Evolutionary conservation across 345 rosid genomes (phyloP).

Genomic region (Boechera stricta): DNA sequence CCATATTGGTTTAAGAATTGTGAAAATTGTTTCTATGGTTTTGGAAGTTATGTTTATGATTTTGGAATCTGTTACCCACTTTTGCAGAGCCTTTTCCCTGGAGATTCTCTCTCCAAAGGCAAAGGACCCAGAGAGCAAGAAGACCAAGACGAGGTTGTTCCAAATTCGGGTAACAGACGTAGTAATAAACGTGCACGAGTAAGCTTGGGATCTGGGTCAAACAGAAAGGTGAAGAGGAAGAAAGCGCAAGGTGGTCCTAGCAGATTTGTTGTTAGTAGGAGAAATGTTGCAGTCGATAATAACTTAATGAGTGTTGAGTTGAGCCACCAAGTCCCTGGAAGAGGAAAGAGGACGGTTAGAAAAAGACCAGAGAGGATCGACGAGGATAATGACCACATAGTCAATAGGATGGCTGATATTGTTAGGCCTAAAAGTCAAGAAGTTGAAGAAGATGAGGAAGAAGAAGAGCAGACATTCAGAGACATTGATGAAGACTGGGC

Average conservation of each 20-base stretch:
- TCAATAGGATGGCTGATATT: conserved; percentile 39
- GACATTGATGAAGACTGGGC: conserved; percentile 45
- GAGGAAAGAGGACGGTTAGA: conserved; percentile 86
- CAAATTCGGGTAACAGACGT: conserved; percentile 50
- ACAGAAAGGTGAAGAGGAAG: conserved; percentile 58
- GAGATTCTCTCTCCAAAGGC: conserved; percentile 51
- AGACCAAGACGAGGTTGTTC: conserved; percentile 50
- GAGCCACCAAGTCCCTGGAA: conserved; percentile 57
- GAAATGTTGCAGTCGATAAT: conserved; percentile 47
- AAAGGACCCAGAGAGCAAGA: conserved; percentile 57
- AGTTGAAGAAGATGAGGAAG: conserved; percentile 41
- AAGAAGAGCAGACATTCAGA: conserved; percentile 41
- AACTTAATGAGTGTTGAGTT: conserved; percentile 58
- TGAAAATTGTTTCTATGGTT: conserved; percentile 10
- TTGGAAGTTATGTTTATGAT: neutral
- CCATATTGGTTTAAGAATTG: conserved; percentile 17
- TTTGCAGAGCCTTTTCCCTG: conserved; percentile 67
- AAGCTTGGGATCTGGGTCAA: conserved; percentile 58
- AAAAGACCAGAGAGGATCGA: conserved; percentile 71
- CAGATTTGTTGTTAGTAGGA: conserved; percentile 48
- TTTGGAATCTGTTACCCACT: conserved; percentile 26
- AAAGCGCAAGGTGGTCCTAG: conserved; percentile 49
- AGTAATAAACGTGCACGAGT: conserved; percentile 69
- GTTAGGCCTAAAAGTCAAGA: conserved; percentile 39
- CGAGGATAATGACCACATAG: conserved; percentile 42